These are phyloP conservation scores for Ambrosia artemisiifolia DNA, from an alignment of 129 eudicot species.

Conservation along the genomic window DNA sequence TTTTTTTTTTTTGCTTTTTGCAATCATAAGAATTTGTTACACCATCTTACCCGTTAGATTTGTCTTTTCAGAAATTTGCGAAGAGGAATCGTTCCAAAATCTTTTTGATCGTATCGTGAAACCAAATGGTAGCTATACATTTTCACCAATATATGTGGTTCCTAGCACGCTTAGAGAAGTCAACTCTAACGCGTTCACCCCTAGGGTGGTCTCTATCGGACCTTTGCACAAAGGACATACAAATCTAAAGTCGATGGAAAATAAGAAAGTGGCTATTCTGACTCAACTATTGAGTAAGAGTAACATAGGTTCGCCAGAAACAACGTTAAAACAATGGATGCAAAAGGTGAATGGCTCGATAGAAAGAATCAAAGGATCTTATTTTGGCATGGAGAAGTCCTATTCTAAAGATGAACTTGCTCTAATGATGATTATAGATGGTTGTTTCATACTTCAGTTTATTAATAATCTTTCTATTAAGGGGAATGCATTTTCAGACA, in stretches of 20 bases:
- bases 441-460: conserved; percentile 4
- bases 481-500: too few relatives aligned
- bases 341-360: not conserved
- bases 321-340: not conserved
- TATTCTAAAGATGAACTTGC: conserved; percentile 1
- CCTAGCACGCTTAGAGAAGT: not conserved
- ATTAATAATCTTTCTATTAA: too few relatives aligned
- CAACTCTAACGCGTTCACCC: not conserved
- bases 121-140: not conserved
- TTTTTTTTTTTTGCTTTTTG: too few relatives aligned
- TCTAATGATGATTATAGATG: conserved; percentile 24
- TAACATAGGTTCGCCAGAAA: not conserved
- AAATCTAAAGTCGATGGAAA: not conserved
- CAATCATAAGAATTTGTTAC: too few relatives aligned
- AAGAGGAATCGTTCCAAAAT: too few relatives aligned
- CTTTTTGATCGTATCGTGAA: not conserved
- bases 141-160: conserved; percentile 14
- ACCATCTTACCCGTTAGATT: too few relatives aligned
- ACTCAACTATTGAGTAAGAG: not conserved
- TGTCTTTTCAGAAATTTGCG: too few relatives aligned
- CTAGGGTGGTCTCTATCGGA: conserved; percentile 21
- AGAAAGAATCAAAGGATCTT: not conserved
- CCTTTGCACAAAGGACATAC: conserved; percentile 13
- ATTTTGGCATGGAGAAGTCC: not conserved
- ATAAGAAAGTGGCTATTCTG: not conserved